Conservation (phyloP, 129 eudicot genomes). For the Rutidosis leptorrhynchoides region DNA sequence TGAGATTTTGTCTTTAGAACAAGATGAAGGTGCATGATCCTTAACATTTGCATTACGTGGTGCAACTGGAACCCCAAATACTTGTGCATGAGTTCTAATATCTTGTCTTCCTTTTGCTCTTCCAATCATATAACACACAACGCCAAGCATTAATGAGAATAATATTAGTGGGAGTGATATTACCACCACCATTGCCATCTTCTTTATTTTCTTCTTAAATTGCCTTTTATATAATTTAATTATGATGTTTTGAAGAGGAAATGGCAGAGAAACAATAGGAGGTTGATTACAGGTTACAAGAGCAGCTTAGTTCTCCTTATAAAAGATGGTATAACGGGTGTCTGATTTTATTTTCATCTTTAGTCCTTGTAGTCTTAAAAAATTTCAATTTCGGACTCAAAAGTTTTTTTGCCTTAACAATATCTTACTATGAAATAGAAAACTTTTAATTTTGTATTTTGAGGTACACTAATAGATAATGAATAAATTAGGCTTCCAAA, state of each 20-base stretch:
- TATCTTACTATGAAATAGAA: neutral
- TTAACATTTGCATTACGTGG: conserved; percentile 40
- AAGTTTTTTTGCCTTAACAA: neutral
- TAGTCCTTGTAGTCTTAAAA: neutral
- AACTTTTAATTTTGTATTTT: too few relatives aligned
- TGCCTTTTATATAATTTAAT: neutral
- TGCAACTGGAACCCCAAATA: conserved; percentile 49
- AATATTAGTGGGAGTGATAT: conserved; percentile 58
- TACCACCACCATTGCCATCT: conserved; percentile 64
- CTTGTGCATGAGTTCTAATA: conserved; percentile 48
- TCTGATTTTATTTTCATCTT: neutral
- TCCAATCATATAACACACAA: conserved; percentile 64
- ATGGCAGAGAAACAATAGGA: neutral
- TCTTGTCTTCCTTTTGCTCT: conserved; percentile 62
- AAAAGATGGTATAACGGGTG: neutral
- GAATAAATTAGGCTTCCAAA: too few relatives aligned
- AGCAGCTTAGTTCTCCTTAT: neutral
- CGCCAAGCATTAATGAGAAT: conserved; percentile 47
- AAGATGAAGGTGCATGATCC: conserved; percentile 19
- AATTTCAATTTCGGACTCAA: neutral
- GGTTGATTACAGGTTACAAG: neutral
- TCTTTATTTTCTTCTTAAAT: neutral
- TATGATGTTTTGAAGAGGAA: neutral
- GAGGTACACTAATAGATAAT: too few relatives aligned
- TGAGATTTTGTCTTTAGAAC: conserved; percentile 24